These are phyloP conservation scores for Paramecium pentaurelia DNA, from an alignment of 73 alveolate species.

Conservation along the genomic window DNA sequence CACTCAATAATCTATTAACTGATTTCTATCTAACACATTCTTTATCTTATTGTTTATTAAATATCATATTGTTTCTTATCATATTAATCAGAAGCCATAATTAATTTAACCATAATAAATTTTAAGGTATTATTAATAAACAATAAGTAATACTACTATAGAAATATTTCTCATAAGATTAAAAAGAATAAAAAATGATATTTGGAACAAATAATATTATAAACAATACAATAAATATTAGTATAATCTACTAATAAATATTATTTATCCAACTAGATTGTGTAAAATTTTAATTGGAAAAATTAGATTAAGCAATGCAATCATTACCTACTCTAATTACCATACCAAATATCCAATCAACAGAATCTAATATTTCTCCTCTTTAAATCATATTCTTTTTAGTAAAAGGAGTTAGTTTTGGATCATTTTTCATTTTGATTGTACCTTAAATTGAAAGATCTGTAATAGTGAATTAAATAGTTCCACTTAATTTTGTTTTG, in stretches of 20 bases:
- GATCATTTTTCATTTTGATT: background rate
- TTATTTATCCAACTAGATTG: background rate
- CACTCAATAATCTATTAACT: background rate
- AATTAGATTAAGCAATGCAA: background rate
- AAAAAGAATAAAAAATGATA: background rate
- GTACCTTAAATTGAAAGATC: background rate
- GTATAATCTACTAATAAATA: background rate
- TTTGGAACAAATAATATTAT: background rate
- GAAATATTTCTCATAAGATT: background rate
- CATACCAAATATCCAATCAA: slow-evolving; percentile 23
- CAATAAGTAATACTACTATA: background rate
- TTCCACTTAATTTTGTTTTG: slow-evolving; percentile 4
- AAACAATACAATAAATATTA: background rate
- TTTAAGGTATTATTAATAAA: background rate
- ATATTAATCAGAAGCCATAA: background rate
- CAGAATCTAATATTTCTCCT: slow-evolving; percentile 33
- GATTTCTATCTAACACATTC: background rate
- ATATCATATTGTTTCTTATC: background rate
- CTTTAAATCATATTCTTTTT: slow-evolving; percentile 15
- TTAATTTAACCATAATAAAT: background rate
- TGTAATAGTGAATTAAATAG: background rate
- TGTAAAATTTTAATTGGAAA: background rate
- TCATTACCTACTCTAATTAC: slow-evolving; percentile 33
- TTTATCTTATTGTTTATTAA: background rate
- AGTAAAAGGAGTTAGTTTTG: slow-evolving; percentile 8